These are phyloP conservation scores for Euphorbia lathyris DNA, from an alignment of 345 rosid species.

Conservation along the genomic window DNA sequence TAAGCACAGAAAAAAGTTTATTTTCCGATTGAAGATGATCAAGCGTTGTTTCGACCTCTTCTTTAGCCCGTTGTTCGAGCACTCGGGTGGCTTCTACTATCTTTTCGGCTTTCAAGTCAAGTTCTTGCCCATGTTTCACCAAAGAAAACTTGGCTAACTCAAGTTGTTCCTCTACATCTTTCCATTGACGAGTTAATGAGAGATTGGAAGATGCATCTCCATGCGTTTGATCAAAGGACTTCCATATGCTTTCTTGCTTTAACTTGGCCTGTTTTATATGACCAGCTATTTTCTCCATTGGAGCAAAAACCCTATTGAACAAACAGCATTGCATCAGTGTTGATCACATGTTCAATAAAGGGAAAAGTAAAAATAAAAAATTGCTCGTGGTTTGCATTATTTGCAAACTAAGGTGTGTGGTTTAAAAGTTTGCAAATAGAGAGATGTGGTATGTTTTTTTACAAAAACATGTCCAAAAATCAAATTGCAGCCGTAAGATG, in stretches of 20 bases:
- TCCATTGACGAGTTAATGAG: slow-evolving; percentile 26
- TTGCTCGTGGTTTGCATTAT: too few relatives aligned
- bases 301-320: background rate
- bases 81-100: background rate
- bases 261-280: slow-evolving; percentile 13
- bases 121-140: background rate
- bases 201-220: slow-evolving; percentile 25
- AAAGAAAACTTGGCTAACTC: slow-evolving; percentile 11
- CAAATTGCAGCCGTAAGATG: too few relatives aligned
- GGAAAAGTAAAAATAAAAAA: too few relatives aligned
- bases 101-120: slow-evolving; percentile 14
- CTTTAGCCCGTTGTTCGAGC: slow-evolving; percentile 2
- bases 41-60: background rate
- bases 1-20: slow-evolving; percentile 12
- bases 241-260: slow-evolving; percentile 20
- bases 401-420: too few relatives aligned
- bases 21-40: slow-evolving; percentile 16
- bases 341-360: too few relatives aligned
- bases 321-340: background rate
- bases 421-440: too few relatives aligned
- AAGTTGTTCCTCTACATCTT: slow-evolving; percentile 29
- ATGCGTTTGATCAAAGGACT: slow-evolving; percentile 18
- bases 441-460: too few relatives aligned
- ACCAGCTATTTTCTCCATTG: slow-evolving; percentile 14
- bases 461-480: too few relatives aligned